A percentile compares a stretch with the other conserved stretches of the same genome.
Conservation (phyloP, 1,284 basidiomycete genomes). For the Irpex lacteus region DNA sequence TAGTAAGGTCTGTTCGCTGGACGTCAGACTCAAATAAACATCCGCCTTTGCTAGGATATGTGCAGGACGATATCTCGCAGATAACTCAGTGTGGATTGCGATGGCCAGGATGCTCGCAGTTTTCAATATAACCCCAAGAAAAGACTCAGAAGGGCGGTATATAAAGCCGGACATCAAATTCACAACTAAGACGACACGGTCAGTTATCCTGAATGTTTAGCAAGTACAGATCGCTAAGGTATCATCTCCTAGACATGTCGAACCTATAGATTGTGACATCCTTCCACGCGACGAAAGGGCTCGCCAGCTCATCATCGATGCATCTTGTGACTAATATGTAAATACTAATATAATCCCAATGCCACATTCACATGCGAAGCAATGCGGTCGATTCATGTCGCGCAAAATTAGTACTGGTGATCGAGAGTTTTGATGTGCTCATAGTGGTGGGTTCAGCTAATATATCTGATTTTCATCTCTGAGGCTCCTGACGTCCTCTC, state of each 20-base stretch:
- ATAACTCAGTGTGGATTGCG: conserved; percentile 5
- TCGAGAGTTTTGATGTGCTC: too few species aligned
- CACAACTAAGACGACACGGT: background rate
- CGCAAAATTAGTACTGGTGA: too few species aligned
- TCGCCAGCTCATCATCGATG: conserved; percentile 1
- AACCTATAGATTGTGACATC: conserved; percentile 12
- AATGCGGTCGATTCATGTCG: too few species aligned
- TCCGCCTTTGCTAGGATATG: background rate
- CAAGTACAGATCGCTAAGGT: background rate
- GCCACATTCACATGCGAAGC: too few species aligned
- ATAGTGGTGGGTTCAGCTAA: too few species aligned
- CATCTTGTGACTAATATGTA: background rate
- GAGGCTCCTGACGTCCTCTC: too few species aligned
- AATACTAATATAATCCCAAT: too few species aligned
- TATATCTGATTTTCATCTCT: too few species aligned
- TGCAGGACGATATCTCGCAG: conserved; percentile 5
- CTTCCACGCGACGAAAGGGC: conserved; percentile 12
- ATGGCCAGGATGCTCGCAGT: conserved; percentile 3
- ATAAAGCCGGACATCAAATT: conserved; percentile 4
- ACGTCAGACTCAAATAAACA: too few species aligned
- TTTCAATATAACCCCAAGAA: background rate
- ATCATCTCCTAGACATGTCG: conserved; percentile 7
- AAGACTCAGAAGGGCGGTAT: background rate
- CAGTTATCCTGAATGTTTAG: background rate
- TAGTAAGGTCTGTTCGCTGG: background rate